Evolutionary conservation across 495 filamentous ascomycete species (phyloP), one percentile per base, ranked within the genome.

Genomic region (Parathielavia hyrcaniae): DNA sequence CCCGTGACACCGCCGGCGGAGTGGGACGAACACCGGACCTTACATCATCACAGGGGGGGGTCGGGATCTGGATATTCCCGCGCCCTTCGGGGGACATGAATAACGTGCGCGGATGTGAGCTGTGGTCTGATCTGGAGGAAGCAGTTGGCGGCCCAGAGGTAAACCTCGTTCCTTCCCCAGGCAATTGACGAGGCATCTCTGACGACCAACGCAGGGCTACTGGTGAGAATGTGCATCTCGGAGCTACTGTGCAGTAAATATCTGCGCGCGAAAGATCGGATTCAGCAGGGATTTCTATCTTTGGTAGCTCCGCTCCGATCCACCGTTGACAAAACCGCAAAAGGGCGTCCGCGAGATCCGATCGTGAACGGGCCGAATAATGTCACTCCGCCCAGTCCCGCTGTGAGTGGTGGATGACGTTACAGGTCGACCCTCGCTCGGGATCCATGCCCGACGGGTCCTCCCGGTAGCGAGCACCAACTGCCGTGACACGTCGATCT

Each of bases 341-440:
- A n/a, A 50, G 12, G 23, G 41, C 22, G 53, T 56, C 59, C 59
- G 53, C 52, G 20, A 61, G 46, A 46, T 55, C 59, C 51, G 44
- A 32, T 51, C n/a, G 41, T 39, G 48, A 49, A 56, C 59, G 59
- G 53, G 51, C 53, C 53, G 53, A 54, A 59, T 43, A 61, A 61
- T 53, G 53, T 51, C 59, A 57, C 53, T 54, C 53, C 40, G 45
- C 59, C n/a, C n/a, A n/a, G n/a, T n/a, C n/a, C n/a, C n/a, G n/a
- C n/a, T n/a, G n/a, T 1, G 23, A 26, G 5, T 30, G 6, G 40
- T 39, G 16, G 5, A 61, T 61, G 59, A 61, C 59, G 59, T 47
- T 40, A 40, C 8, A 13, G 26, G 26, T 6, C 22, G 32, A 16
- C 14, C 12, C 39, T 5, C n/a, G n/a, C 14, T 19, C 1, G n/a